Conservation (phyloP, 2,329 filamentous ascomycete species). For the Cordyceps fumosorosea region DNA sequence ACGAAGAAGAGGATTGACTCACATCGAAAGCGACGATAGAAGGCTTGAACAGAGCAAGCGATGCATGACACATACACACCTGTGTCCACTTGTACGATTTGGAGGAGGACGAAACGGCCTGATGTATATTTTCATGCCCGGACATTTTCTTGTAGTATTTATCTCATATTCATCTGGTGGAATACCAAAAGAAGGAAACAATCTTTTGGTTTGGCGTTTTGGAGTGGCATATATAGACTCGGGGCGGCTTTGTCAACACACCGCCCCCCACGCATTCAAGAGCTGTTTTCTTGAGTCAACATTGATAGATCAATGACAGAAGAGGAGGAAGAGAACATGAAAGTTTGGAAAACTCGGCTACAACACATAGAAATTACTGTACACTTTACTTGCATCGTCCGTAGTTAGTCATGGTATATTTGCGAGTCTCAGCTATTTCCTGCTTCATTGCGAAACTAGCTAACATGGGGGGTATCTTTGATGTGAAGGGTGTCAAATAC, state of each 20-base stretch:
- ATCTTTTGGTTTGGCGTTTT: conserved; percentile 5
- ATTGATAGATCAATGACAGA: neutral
- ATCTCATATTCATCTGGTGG: neutral
- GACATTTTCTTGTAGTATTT: conserved; percentile 2
- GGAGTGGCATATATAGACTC: conserved; percentile 10
- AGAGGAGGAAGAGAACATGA: neutral
- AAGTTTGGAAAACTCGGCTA: conserved; percentile 1
- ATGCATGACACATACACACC: neutral
- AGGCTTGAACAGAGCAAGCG: neutral
- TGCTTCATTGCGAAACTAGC: neutral
- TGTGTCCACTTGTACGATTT: conserved; percentile 9
- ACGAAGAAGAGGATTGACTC: neutral
- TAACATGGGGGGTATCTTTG: neutral
- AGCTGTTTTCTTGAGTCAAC: conserved; percentile 4
- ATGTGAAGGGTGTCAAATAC: neutral
- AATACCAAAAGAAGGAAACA: neutral
- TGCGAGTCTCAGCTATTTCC: neutral
- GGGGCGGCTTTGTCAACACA: neutral
- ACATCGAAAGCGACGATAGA: neutral
- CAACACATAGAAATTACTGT: neutral
- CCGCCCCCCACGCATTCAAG: conserved; percentile 7
- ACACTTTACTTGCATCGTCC: neutral
- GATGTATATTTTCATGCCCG: conserved; percentile 3
- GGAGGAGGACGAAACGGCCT: neutral
- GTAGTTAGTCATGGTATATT: neutral